Base-by-base conservation (phyloP, 768 basidiomycete genomes). In the Suillus occidentalis region DNA sequence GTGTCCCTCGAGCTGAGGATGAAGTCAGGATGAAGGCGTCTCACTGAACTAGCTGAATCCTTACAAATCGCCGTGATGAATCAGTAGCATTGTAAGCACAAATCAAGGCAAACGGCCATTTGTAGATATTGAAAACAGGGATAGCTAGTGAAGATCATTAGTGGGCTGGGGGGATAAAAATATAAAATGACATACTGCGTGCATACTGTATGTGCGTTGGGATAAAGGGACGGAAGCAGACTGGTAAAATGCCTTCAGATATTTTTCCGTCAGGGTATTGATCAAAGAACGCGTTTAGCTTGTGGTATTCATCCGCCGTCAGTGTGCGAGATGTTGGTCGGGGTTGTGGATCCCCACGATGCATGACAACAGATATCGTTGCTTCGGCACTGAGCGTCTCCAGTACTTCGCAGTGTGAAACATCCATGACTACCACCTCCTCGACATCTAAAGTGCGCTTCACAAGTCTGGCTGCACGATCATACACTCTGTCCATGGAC, bases 21-120 rank as follows among this genome's bases (percentile, higher is more conserved):
- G n/a, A n/a, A n/a, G n/a, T n/a, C n/a, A n/a, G n/a, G n/a, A n/a
- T n/a, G n/a, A n/a, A n/a, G n/a, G n/a, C n/a, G n/a, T n/a, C n/a
- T n/a, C n/a, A n/a, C n/a, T n/a, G n/a, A n/a, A n/a, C n/a, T n/a
- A n/a, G n/a, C n/a, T n/a, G n/a, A n/a, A n/a, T n/a, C n/a, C n/a
- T n/a, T n/a, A n/a, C n/a, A n/a, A n/a, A n/a, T n/a, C n/a, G n/a
- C n/a, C n/a, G n/a, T n/a, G n/a, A n/a, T n/a, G n/a, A n/a, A n/a
- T n/a, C n/a, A n/a, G n/a, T n/a, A 0, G 89, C 89, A 76, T 95
- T 97, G 76, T 95, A 97, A 6, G 94, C 94, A 69, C 93, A 95
- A 22, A 98, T 81, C 71, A 97, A 75, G 8, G 94, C 94, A 70
- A 97, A 97, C 13, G 95, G 94, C 60, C 90, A 85, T 77, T 94